These are phyloP conservation scores for Sporisorium graminicola DNA, from an alignment of 1,284 basidiomycete species.

Conservation along the genomic window DNA sequence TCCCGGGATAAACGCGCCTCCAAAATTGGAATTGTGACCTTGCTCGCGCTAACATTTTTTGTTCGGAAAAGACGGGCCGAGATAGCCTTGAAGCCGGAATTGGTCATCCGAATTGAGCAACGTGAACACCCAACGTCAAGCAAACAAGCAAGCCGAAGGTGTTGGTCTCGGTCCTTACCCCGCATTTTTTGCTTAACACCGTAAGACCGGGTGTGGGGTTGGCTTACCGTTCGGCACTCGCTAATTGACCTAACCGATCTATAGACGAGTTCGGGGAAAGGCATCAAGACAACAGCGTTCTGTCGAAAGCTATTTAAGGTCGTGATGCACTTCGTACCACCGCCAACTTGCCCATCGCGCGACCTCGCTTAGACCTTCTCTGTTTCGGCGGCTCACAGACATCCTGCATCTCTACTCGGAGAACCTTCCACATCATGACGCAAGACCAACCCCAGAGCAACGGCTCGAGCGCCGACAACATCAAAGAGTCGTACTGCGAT, in stretches of 20 bases:
- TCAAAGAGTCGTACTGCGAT: constrained; percentile 68
- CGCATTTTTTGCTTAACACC: constrained; percentile 5
- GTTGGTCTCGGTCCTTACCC: constrained; percentile 10
- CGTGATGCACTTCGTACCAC: neutral
- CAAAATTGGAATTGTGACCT: neutral
- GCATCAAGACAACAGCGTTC: no score
- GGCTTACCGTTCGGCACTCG: no score
- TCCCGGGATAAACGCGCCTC: no score
- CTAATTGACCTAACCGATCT: no score
- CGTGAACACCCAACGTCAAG: neutral
- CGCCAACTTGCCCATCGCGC: neutral
- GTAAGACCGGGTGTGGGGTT: neutral
- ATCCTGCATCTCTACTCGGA: no score
- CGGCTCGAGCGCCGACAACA: neutral
- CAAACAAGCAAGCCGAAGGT: no score
- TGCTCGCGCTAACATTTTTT: neutral
- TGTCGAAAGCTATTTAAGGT: neutral
- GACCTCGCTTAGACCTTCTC: neutral
- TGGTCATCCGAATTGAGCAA: no score
- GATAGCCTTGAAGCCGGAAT: no score
- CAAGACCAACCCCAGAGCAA: neutral
- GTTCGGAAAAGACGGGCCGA: neutral
- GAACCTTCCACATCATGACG: no score
- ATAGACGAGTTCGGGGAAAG: neutral
- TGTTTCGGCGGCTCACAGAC: neutral